Conservation (phyloP, 345 rosid species). For the Populus alba region DNA sequence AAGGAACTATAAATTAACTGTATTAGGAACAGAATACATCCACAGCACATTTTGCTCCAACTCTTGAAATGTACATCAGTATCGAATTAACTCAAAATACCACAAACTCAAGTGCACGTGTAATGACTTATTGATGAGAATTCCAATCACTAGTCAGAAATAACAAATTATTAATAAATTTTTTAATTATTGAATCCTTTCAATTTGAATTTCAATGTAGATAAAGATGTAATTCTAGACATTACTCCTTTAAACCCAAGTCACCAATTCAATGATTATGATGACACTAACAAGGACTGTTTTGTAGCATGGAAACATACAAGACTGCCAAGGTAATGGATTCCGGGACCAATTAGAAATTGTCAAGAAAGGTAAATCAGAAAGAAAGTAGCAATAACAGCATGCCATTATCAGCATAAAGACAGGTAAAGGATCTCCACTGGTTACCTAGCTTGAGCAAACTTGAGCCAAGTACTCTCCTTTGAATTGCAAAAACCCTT, state of each 20-base stretch:
- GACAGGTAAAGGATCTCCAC: not conserved
- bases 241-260: not conserved
- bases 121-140: not conserved
- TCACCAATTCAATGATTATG: not conserved
- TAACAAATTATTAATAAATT: not conserved
- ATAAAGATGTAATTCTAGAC: not conserved
- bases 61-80: not conserved
- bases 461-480: not conserved
- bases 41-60: not conserved
- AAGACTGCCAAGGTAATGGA: not conserved
- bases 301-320: not conserved
- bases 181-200: not conserved
- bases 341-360: not conserved
- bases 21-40: not conserved
- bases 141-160: not conserved
- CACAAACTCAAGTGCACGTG: not conserved
- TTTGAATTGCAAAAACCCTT: not conserved
- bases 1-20: not conserved
- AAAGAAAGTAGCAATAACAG: not conserved
- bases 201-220: not conserved
- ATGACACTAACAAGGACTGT: not conserved
- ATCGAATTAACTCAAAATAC: not conserved
- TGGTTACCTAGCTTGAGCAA: constrained; percentile 1
- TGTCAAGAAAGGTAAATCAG: not conserved
- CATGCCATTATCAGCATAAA: constrained; percentile 17